Percentiles rank a stretch among this genome's conserved stretches.
phyloP scores from a whole-genome alignment of 1,284 basidiomycete genomes.

The Malassezia globosa region DNA sequence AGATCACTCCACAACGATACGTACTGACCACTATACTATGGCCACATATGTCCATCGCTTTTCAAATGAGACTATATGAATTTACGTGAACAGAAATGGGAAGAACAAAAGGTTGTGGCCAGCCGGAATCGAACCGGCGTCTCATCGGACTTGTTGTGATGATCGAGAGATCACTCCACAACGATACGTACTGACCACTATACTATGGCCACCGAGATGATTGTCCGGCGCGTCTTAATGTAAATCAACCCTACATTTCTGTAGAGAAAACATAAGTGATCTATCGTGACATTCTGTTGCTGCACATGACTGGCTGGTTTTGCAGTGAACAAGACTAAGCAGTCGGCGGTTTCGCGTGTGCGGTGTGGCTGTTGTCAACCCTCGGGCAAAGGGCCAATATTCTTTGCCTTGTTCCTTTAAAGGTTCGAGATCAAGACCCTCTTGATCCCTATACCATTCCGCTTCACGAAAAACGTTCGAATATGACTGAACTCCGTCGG shows the following conservation, averaged over 20 bases:
- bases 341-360: slow-evolving; percentile 5
- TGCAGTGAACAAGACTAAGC: not conserved
- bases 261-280: too few species aligned
- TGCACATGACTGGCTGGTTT: slow-evolving; percentile 17
- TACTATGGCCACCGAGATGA: slow-evolving; percentile 23
- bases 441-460: slow-evolving; percentile 1
- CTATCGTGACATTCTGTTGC: too few species aligned
- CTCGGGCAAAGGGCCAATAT: not conserved
- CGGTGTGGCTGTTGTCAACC: not conserved
- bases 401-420: slow-evolving; percentile 5
- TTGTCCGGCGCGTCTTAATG: too few species aligned
- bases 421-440: not conserved
- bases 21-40: slow-evolving; percentile 27
- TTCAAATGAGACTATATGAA: too few species aligned
- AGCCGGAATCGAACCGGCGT: slow-evolving; percentile 26
- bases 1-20: slow-evolving; percentile 22
- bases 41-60: too few species aligned
- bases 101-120: slow-evolving; percentile 18
- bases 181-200: slow-evolving; percentile 27
- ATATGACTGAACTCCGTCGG: slow-evolving; percentile 40
- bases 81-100: too few species aligned
- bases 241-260: too few species aligned
- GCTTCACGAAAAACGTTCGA: not conserved
- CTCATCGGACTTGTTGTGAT: slow-evolving; percentile 24
- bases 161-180: slow-evolving; percentile 17